Evolutionary conservation across 306 rosid species (phyloP).

Genomic region (Lathyrus oleraceus): DNA sequence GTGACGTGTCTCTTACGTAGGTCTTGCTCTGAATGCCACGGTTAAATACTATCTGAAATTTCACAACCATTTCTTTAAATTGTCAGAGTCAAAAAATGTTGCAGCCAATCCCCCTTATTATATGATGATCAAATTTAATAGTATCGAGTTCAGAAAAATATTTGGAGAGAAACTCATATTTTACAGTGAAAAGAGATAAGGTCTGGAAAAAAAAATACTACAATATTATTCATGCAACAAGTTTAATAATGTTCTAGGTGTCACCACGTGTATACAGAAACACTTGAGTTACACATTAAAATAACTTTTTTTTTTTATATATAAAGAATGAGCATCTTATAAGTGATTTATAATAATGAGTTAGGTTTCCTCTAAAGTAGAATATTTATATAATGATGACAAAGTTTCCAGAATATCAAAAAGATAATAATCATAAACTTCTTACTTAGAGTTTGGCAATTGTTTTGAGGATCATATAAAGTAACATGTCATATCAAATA

Average conservation of each 20-base stretch:
- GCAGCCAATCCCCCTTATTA: too few species aligned
- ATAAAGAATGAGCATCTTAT: not conserved
- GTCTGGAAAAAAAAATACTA: not conserved
- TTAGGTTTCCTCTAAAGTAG: not conserved
- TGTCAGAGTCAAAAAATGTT: too few species aligned
- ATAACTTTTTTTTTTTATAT: not conserved
- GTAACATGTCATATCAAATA: constrained; percentile 35
- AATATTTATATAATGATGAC: not conserved
- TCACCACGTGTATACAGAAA: not conserved
- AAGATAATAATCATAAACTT: constrained; percentile 16
- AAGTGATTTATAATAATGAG: not conserved
- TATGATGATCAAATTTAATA: not conserved
- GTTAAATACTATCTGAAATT: too few species aligned
- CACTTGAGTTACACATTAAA: not conserved
- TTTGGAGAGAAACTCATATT: not conserved
- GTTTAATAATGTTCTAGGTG: not conserved
- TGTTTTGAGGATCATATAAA: constrained; percentile 33
- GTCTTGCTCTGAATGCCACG: too few species aligned
- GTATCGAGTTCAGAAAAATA: not conserved
- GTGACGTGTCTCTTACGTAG: too few species aligned
- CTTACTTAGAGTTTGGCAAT: constrained; percentile 20
- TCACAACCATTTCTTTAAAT: too few species aligned
- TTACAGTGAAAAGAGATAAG: not conserved
- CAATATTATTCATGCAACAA: not conserved
- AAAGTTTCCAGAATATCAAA: not conserved